Conservation (phyloP, 2,329 filamentous ascomycete genomes). For the Sclerotinia nivalis region DNA sequence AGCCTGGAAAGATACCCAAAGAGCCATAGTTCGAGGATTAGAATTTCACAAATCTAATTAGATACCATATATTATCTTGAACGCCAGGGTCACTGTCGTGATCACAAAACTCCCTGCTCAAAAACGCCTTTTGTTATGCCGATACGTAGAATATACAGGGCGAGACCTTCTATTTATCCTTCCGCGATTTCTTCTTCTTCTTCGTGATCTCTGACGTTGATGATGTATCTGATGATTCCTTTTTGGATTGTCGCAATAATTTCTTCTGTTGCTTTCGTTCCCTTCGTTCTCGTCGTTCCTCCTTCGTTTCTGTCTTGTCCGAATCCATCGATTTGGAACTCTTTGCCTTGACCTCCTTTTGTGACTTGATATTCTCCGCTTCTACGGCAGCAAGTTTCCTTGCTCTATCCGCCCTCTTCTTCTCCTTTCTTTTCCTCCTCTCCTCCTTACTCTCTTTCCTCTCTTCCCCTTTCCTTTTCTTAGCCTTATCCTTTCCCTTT, state of each 20-base stretch:
- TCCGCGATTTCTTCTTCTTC: constrained; percentile 40
- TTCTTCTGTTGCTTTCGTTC: constrained; percentile 43
- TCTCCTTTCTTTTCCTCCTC: constrained; percentile 44
- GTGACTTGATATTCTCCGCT: not conserved
- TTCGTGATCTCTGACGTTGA: constrained; percentile 36
- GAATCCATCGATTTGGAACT: not conserved
- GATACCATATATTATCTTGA: constrained; percentile 26
- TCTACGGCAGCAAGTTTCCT: constrained; percentile 25
- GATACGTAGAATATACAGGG: constrained; percentile 16
- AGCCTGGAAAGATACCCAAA: constrained; percentile 69
- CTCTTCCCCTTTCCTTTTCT: constrained; percentile 31
- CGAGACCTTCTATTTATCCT: constrained; percentile 24
- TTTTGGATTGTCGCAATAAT: constrained; percentile 32
- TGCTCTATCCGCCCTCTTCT: constrained; percentile 39
- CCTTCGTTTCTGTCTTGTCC: constrained; percentile 37
- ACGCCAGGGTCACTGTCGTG: constrained; percentile 26
- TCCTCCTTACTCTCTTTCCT: constrained; percentile 41
- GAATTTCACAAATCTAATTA: constrained; percentile 20
- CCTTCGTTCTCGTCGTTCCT: constrained; percentile 44
- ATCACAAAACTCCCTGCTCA: constrained; percentile 24
- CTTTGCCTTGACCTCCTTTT: not conserved
- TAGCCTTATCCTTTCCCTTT: constrained; percentile 42
- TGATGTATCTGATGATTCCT: constrained; percentile 30
- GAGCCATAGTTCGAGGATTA: constrained; percentile 42
- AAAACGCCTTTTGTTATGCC: constrained; percentile 33